Conservation (phyloP, 768 basidiomycete species). For the Pleurotus citrinopileatus region DNA sequence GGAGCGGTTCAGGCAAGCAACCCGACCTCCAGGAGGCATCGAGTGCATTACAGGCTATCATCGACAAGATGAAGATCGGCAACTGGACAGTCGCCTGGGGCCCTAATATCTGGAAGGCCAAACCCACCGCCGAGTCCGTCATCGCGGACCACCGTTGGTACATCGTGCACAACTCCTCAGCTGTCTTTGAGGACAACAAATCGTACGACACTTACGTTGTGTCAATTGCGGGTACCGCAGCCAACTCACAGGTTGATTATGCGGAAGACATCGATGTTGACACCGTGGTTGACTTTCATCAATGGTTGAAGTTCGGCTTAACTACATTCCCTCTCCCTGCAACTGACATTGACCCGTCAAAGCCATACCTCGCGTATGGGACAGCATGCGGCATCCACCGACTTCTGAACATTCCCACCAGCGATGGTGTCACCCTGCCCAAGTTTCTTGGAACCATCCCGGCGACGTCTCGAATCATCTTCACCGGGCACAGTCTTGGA, state of each 20-base stretch:
- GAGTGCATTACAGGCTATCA: background rate
- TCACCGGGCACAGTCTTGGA: slow-evolving; percentile 9
- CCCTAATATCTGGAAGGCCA: background rate
- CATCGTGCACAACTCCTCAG: slow-evolving; percentile 1
- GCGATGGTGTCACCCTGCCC: background rate
- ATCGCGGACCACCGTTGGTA: slow-evolving; percentile 2
- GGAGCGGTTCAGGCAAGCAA: background rate
- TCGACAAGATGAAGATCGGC: background rate
- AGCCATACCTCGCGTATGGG: slow-evolving; percentile 5
- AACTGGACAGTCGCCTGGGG: slow-evolving; percentile 4
- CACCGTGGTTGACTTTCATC: background rate
- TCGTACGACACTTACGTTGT: slow-evolving; percentile 8
- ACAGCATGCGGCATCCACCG: background rate
- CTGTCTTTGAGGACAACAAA: background rate
- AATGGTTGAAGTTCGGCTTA: background rate
- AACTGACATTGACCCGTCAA: background rate
- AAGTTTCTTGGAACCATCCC: background rate
- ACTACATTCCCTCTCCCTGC: background rate
- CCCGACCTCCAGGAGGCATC: background rate
- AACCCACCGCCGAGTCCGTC: background rate
- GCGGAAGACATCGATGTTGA: background rate
- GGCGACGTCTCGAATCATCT: background rate
- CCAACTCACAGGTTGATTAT: background rate
- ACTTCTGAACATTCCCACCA: background rate
- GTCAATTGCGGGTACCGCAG: slow-evolving; percentile 1